Conservation (phyloP, 208 protist genomes). For the Acanthamoeba castellanii region DNA sequence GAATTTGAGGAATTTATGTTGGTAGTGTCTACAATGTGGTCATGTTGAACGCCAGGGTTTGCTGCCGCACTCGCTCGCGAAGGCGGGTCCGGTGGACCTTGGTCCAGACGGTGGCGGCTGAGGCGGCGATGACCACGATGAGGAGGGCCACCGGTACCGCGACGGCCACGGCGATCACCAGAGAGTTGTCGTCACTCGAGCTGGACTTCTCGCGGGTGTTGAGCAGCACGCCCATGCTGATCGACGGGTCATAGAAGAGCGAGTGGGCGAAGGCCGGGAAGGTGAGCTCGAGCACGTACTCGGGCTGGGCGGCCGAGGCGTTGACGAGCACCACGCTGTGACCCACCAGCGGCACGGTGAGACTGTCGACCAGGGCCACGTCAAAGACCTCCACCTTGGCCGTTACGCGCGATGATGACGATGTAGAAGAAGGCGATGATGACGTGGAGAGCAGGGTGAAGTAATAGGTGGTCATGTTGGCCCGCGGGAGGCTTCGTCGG, state of each 20-base stretch:
- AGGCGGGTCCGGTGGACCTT: too few species aligned
- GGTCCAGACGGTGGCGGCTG: too few species aligned
- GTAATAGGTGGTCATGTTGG: slow-evolving; percentile 5
- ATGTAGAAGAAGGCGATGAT: neutral
- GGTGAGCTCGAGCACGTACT: neutral
- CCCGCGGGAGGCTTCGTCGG: neutral
- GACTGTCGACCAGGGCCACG: neutral
- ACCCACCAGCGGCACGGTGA: neutral
- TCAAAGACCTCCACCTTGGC: neutral
- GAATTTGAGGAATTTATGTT: too few species aligned
- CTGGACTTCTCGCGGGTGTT: neutral
- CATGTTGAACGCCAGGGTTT: too few species aligned
- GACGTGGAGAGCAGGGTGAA: neutral
- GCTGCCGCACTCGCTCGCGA: too few species aligned
- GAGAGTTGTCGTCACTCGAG: too few species aligned
- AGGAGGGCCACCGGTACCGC: too few species aligned
- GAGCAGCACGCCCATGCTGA: neutral
- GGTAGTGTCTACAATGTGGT: too few species aligned
- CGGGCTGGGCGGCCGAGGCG: neutral
- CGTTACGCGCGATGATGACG: neutral
- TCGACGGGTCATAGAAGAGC: neutral
- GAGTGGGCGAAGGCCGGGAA: neutral
- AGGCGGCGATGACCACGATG: too few species aligned
- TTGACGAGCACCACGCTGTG: neutral
- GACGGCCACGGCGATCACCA: too few species aligned